Evolutionary conservation across 306 rosid genomes (phyloP).

Genomic region (Vicia sativa): DNA sequence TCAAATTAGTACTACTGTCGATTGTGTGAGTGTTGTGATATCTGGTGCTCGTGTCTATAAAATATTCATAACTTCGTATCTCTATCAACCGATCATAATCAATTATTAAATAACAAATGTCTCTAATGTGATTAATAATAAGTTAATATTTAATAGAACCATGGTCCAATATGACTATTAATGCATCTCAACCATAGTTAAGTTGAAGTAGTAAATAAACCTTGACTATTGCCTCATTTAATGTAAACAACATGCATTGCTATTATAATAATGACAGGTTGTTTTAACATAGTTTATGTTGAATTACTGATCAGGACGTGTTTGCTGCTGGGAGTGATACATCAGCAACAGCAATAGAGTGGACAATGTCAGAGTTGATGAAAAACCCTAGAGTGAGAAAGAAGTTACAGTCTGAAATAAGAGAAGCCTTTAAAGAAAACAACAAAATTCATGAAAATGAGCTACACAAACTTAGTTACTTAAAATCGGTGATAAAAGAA

Average conservation of each 20-base stretch:
- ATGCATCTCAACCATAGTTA: too few relatives aligned
- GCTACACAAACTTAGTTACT: conserved; percentile 22
- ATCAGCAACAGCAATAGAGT: conserved; percentile 36
- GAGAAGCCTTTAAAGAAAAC: conserved; percentile 32
- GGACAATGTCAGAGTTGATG: conserved; percentile 31
- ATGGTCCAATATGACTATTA: too few relatives aligned
- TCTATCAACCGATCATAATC: too few relatives aligned
- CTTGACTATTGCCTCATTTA: background rate
- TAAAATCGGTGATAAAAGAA: conserved; percentile 43
- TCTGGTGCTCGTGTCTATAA: too few relatives aligned
- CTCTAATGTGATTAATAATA: too few relatives aligned
- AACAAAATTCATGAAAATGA: conserved; percentile 25
- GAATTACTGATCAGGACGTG: conserved; percentile 29
- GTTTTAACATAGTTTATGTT: background rate
- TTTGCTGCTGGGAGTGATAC: conserved; percentile 45
- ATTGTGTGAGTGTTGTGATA: too few relatives aligned
- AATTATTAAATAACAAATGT: too few relatives aligned
- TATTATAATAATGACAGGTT: background rate
- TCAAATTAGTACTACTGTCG: too few relatives aligned
- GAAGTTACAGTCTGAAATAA: conserved; percentile 41
- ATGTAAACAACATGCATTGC: background rate
- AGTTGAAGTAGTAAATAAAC: too few relatives aligned
- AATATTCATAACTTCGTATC: too few relatives aligned
- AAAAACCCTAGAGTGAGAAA: background rate
- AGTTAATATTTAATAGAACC: too few relatives aligned